These are phyloP conservation scores for Skeletonema grethae DNA, from an alignment of 108 stramenopile species.

Conservation along the genomic window DNA sequence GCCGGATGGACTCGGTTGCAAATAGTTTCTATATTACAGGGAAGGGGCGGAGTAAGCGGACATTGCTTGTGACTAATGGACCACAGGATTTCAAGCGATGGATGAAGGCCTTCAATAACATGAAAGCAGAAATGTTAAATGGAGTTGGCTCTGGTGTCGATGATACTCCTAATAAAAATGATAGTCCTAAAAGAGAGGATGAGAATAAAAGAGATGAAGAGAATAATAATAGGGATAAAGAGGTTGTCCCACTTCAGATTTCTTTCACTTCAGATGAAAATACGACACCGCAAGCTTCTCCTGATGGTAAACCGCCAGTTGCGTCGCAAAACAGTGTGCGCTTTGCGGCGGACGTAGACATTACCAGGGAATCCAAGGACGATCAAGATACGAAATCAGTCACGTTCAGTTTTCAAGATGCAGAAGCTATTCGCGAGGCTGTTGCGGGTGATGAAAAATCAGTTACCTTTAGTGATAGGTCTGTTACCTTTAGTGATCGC, in stretches of 20 bases:
- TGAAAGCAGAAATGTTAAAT: constrained; percentile 22
- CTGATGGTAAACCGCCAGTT: not conserved
- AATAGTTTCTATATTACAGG: constrained; percentile 38
- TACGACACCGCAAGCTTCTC: not conserved
- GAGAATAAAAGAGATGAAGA: not conserved
- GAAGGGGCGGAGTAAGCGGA: constrained; percentile 3
- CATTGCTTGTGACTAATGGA: constrained; percentile 25
- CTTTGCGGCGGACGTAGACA: constrained; percentile 2
- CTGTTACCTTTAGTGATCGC: not conserved
- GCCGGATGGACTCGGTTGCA: constrained; percentile 9
- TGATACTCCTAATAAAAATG: not conserved
- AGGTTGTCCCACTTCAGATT: constrained; percentile 16
- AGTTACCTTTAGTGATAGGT: not conserved
- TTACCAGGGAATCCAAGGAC: not conserved
- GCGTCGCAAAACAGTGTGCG: not conserved
- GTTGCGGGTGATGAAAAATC: not conserved
- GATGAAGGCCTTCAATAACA: constrained; percentile 19
- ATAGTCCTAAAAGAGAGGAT: not conserved
- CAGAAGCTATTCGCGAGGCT: not conserved
- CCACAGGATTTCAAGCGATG: constrained; percentile 34
- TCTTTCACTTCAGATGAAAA: constrained; percentile 4
- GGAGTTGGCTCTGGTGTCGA: constrained; percentile 12
- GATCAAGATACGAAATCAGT: not conserved
- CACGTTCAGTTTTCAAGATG: not conserved
- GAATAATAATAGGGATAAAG: not conserved